phyloP scores from a whole-genome alignment of 306 rosid species.

The Vachellia pachyceras region DNA sequence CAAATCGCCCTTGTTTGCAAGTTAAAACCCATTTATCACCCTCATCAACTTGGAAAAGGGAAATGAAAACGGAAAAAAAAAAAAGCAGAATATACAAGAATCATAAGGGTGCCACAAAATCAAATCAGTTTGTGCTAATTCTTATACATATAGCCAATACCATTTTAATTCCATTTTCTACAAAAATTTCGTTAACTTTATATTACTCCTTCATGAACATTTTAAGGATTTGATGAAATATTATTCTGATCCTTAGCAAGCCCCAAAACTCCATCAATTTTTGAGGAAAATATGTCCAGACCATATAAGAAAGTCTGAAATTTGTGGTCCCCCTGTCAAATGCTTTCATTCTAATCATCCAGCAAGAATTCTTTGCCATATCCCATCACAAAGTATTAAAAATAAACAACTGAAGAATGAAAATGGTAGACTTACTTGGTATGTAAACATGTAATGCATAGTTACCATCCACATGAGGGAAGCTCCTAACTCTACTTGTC shows the following conservation, averaged over 20 bases:
- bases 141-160: not conserved
- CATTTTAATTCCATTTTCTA: not conserved
- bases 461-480: constrained; percentile 89
- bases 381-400: not conserved
- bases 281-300: not conserved
- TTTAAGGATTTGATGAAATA: not conserved
- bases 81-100: not conserved
- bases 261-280: not conserved
- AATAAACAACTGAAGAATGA: not conserved
- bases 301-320: not conserved
- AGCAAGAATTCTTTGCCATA: not conserved
- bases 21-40: not conserved
- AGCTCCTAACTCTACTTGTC: constrained; percentile 71
- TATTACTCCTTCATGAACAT: not conserved
- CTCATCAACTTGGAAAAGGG: not conserved
- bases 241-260: not conserved
- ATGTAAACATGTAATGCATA: constrained; percentile 81
- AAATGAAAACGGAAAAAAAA: not conserved
- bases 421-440: constrained; percentile 62
- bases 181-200: not conserved
- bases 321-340: not conserved
- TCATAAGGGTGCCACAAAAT: too few species aligned
- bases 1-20: not conserved
- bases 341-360: not conserved
- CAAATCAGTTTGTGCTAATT: not conserved